Conservation (phyloP, 345 rosid species). For the Reutealis trisperma region DNA sequence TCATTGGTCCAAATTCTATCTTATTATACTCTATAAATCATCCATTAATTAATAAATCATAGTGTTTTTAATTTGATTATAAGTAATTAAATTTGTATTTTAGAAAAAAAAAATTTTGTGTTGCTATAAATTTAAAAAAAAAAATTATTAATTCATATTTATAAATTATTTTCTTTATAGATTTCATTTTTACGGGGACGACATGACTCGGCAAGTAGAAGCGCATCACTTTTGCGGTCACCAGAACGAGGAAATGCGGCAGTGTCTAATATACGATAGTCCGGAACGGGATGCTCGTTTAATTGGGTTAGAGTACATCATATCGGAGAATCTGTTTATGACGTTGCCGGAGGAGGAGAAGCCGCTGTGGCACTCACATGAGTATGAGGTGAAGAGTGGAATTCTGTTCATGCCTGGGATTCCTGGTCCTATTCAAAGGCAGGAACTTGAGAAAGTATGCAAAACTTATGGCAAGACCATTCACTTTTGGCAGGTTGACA, state of each 20-base stretch:
- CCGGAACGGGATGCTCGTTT: constrained; percentile 52
- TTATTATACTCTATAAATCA: too few relatives aligned
- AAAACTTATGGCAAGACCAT: constrained; percentile 70
- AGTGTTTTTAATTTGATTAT: too few relatives aligned
- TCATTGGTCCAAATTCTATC: too few relatives aligned
- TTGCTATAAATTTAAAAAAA: too few relatives aligned
- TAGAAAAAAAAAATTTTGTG: too few relatives aligned
- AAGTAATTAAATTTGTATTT: too few relatives aligned
- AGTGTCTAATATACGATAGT: constrained; percentile 72
- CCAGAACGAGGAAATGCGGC: constrained; percentile 81
- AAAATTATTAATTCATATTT: too few relatives aligned
- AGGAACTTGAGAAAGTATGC: constrained; percentile 65
- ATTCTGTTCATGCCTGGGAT: constrained; percentile 68
- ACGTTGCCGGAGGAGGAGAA: constrained; percentile 70
- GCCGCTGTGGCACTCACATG: constrained; percentile 74
- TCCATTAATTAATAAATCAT: too few relatives aligned
- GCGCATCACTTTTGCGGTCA: constrained; percentile 79
- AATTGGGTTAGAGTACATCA: constrained; percentile 72
- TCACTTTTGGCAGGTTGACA: constrained; percentile 91
- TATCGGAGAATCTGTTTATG: constrained; percentile 69
- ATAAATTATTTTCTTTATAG: constrained; percentile 24
- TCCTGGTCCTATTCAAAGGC: constrained; percentile 56
- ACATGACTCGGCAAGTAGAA: constrained; percentile 83
- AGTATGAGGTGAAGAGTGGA: constrained; percentile 85
- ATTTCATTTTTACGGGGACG: constrained; percentile 66